Evolutionary conservation across 208 protist species (phyloP).

Genomic region (Trypanosoma congolense): DNA sequence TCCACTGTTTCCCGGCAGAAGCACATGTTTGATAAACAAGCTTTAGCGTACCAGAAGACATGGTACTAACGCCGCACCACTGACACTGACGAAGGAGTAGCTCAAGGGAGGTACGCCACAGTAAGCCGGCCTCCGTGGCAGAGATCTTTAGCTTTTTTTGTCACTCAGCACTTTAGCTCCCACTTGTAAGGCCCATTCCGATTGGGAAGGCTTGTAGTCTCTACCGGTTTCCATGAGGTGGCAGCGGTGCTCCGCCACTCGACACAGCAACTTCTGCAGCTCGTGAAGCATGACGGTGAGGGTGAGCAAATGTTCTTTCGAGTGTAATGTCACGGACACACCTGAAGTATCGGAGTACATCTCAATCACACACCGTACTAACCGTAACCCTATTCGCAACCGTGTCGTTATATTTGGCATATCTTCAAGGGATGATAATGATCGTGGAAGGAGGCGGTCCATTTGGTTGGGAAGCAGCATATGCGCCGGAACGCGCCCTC

Average conservation of each 20-base stretch:
- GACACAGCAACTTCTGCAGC: slow-evolving; percentile 49
- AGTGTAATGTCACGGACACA: too few species aligned
- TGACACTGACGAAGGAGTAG: slow-evolving; percentile 30
- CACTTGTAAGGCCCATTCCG: not conserved
- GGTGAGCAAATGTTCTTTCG: not conserved
- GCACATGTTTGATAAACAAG: slow-evolving; percentile 47
- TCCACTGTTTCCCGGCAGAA: slow-evolving; percentile 12
- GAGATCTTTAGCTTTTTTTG: not conserved
- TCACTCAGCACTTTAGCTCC: not conserved
- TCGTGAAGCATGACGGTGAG: slow-evolving; percentile 34
- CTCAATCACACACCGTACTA: slow-evolving; percentile 7
- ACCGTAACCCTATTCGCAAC: slow-evolving; percentile 4
- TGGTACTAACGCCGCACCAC: slow-evolving; percentile 19
- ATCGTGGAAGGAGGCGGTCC: slow-evolving; percentile 38
- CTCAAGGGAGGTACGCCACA: slow-evolving; percentile 16
- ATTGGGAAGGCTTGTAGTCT: not conserved
- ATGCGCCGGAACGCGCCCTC: slow-evolving; percentile 36
- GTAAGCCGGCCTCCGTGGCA: not conserved
- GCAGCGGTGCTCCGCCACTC: slow-evolving; percentile 29
- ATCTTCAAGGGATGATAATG: not conserved
- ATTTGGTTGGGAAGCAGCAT: slow-evolving; percentile 54
- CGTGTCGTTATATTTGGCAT: not conserved
- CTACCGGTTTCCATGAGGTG: not conserved
- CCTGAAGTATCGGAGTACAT: too few species aligned
- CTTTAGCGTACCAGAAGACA: slow-evolving; percentile 26